Conservation (phyloP, 495 filamentous ascomycete species). For the Penicillium subrubescens region DNA sequence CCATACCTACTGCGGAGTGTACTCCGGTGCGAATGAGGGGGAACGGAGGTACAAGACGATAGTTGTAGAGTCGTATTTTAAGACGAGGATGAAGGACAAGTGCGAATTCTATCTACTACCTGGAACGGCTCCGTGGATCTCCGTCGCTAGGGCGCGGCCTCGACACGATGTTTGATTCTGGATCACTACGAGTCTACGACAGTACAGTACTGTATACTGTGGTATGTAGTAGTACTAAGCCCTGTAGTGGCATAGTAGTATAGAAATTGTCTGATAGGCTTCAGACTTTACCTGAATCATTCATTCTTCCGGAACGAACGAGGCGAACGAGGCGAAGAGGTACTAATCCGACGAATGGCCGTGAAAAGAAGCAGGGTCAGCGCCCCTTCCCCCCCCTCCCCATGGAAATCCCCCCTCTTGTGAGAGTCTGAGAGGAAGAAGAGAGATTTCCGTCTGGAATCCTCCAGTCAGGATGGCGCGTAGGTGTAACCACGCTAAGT, state of each 20-base stretch:
- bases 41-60: neutral
- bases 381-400: neutral
- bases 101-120: neutral
- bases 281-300: neutral
- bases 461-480: slow-evolving; percentile 16
- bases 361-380: neutral
- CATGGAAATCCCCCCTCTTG: neutral
- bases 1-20: slow-evolving; percentile 3
- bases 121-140: neutral
- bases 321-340: neutral
- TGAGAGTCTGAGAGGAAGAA: neutral
- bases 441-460: neutral
- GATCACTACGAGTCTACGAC: neutral
- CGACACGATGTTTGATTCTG: neutral
- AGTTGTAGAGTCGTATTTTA: neutral
- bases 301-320: neutral
- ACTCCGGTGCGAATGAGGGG: neutral
- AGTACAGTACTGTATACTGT: neutral
- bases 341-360: neutral
- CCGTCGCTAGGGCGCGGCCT: neutral
- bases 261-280: neutral
- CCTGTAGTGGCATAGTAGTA: neutral
- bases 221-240: neutral
- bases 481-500: slow-evolving; percentile 24
- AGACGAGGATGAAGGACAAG: neutral